Evolutionary conservation across 345 rosid species (phyloP).

Genomic region (Citrus inodora): DNA sequence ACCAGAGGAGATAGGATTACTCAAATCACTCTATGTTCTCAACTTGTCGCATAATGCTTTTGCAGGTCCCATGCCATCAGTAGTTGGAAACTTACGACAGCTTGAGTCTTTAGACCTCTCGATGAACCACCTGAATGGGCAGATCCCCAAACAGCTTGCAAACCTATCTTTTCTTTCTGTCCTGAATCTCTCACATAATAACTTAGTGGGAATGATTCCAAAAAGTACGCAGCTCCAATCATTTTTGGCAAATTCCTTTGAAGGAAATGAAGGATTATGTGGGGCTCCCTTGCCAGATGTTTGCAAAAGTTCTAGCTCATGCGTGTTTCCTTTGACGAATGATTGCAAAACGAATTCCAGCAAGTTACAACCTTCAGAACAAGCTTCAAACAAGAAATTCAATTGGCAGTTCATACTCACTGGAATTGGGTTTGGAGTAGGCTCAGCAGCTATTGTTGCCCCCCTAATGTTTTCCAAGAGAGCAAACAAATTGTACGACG

Average conservation of each 20-base stretch:
- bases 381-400: neutral
- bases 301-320: no score
- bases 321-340: fast-evolving
- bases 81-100: slow-evolving; percentile 16
- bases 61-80: slow-evolving; percentile 16
- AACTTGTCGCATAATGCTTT: slow-evolving; percentile 35
- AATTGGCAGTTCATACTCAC: slow-evolving; percentile 46
- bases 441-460: slow-evolving; percentile 43
- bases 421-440: slow-evolving; percentile 52
- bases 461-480: slow-evolving; percentile 34
- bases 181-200: slow-evolving; percentile 37
- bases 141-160: slow-evolving; percentile 22
- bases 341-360: neutral
- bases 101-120: slow-evolving; percentile 42
- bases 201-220: slow-evolving; percentile 28
- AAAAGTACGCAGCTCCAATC: slow-evolving; percentile 13
- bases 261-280: slow-evolving; percentile 14
- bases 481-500: slow-evolving; percentile 25
- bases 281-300: neutral
- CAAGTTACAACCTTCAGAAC: neutral
- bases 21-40: slow-evolving; percentile 18
- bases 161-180: slow-evolving; percentile 20
- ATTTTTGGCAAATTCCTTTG: slow-evolving; percentile 15
- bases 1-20: slow-evolving; percentile 21
- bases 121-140: slow-evolving; percentile 17